Conservation (phyloP, 331 rosid genomes). For the Rhamnella rubrinervis region DNA sequence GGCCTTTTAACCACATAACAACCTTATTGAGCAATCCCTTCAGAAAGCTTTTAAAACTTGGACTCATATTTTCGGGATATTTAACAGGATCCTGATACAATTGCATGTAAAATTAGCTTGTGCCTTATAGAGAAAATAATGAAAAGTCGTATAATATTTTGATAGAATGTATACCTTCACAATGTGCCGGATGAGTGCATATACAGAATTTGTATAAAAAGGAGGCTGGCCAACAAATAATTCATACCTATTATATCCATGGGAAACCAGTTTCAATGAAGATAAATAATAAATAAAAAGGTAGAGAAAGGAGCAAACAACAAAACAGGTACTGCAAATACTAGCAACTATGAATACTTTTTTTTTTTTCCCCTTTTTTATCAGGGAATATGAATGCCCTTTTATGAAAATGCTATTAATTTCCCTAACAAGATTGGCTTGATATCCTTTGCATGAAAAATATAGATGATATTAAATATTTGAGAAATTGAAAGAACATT, state of each 20-base stretch:
- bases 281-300: conserved; percentile 2
- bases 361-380: too few relatives aligned
- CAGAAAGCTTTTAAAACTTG: conserved; percentile 75
- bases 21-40: conserved; percentile 97
- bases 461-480: too few relatives aligned
- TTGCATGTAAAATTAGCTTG: conserved; percentile 28
- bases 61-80: conserved; percentile 70
- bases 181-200: conserved; percentile 91
- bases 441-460: too few relatives aligned
- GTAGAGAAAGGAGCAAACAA: conserved; percentile 8
- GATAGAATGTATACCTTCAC: conserved; percentile 65
- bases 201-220: conserved; percentile 93
- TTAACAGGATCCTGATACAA: conserved; percentile 88
- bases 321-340: conserved; percentile 19
- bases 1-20: conserved; percentile 26
- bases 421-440: too few relatives aligned
- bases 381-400: too few relatives aligned
- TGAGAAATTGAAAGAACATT: too few relatives aligned
- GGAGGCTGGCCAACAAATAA: conserved; percentile 99
- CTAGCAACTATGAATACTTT: not conserved
- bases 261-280: conserved; percentile 29
- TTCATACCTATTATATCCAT: conserved; percentile 67
- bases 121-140: conserved; percentile 5
- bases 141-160: not conserved
- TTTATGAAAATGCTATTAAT: too few relatives aligned